phyloP scores from a whole-genome alignment of 345 rosid genomes.

The Hibiscus tridactylites region DNA sequence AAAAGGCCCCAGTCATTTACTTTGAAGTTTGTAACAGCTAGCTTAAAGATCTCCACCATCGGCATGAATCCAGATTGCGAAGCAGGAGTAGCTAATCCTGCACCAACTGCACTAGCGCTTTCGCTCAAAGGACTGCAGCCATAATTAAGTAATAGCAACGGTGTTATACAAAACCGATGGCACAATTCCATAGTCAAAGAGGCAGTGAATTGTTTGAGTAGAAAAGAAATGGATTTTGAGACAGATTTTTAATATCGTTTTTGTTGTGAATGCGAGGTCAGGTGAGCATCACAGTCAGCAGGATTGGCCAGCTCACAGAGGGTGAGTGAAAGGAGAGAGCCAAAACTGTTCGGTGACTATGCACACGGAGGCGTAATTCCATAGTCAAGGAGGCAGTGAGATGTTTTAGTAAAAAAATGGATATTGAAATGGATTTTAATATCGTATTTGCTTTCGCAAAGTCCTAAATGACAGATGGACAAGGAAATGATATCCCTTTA shows the following conservation, averaged over 20 bases:
- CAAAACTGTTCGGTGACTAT: too few species aligned
- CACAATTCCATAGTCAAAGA: background rate
- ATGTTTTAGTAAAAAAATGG: background rate
- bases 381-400: background rate
- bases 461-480: background rate
- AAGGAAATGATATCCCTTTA: background rate
- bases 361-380: background rate
- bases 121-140: constrained; percentile 67
- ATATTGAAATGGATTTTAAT: background rate
- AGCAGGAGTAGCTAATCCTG: constrained; percentile 63
- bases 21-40: constrained; percentile 59
- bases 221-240: background rate
- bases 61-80: constrained; percentile 48
- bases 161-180: background rate
- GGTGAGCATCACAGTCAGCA: too few species aligned
- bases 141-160: constrained; percentile 1
- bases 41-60: constrained; percentile 58
- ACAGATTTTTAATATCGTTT: background rate
- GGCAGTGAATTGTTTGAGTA: background rate
- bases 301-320: too few species aligned
- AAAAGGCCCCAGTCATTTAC: constrained; percentile 75
- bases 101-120: constrained; percentile 57
- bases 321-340: too few species aligned
- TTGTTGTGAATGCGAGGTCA: too few species aligned
- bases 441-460: background rate